Evolutionary conservation across 768 basidiomycete species (phyloP).

Genomic region (Trametes maxima): DNA sequence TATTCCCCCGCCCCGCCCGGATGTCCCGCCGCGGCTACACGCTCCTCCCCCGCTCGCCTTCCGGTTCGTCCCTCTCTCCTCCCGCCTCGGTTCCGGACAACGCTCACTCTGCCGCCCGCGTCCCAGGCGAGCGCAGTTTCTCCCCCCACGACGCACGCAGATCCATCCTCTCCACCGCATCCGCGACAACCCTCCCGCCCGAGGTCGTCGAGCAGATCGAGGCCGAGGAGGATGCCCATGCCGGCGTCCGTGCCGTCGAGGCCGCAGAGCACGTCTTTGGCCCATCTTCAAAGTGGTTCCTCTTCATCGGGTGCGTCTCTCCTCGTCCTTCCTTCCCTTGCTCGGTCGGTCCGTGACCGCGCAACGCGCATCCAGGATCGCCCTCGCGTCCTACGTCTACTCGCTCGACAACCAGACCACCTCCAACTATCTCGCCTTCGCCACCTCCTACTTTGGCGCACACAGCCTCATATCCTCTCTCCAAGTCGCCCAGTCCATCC

Average conservation of each 20-base stretch:
- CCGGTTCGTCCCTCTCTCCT: conserved; percentile 6
- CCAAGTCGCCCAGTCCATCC: conserved; percentile 34
- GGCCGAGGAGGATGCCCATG: conserved; percentile 27
- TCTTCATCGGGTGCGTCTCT: conserved; percentile 28
- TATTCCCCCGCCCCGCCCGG: background rate
- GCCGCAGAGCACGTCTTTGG: conserved; percentile 29
- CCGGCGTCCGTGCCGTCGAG: conserved; percentile 29
- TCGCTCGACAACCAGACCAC: conserved; percentile 75
- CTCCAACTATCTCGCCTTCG: conserved; percentile 49
- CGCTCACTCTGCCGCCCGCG: conserved; percentile 4
- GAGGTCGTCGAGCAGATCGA: conserved; percentile 21
- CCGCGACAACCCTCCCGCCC: conserved; percentile 9
- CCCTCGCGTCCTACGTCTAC: conserved; percentile 74
- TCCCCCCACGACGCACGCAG: conserved; percentile 11
- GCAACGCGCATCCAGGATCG: conserved; percentile 37
- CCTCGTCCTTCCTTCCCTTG: too few species aligned
- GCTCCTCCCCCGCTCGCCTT: conserved; percentile 19
- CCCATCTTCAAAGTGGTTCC: conserved; percentile 25
- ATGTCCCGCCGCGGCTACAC: conserved; percentile 16
- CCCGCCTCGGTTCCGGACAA: background rate
- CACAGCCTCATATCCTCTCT: conserved; percentile 31
- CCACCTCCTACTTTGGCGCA: conserved; percentile 29
- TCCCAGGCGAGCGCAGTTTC: conserved; percentile 11
- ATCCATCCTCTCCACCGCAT: conserved; percentile 7
- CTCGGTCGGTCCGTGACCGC: background rate